Conservation (phyloP, 2,329 filamentous ascomycete species). For the Amesomyces nigricolor region DNA sequence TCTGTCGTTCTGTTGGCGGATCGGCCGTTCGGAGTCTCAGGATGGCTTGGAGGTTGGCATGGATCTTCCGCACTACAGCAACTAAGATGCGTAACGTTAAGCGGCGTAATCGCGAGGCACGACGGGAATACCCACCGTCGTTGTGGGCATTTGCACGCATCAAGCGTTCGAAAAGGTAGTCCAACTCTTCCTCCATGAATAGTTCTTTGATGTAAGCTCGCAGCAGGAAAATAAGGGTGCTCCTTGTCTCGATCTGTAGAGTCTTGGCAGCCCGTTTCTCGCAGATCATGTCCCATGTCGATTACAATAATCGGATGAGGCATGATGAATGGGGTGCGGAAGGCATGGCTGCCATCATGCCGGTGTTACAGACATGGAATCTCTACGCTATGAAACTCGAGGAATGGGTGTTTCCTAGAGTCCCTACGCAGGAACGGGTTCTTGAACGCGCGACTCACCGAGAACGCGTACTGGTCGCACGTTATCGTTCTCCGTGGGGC, state of each 20-base stretch:
- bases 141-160: too few species aligned
- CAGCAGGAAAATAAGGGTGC: conserved; percentile 4
- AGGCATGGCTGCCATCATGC: conserved; percentile 4
- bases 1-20: neutral
- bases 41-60: too few species aligned
- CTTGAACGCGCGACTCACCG: neutral
- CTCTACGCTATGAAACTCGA: too few species aligned
- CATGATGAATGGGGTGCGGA: conserved; percentile 7
- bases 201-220: conserved; percentile 12
- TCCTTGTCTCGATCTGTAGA: conserved; percentile 5
- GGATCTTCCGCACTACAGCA: too few species aligned
- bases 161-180: conserved; percentile 7
- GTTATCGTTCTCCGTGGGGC: conserved; percentile 3
- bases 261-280: conserved; percentile 7
- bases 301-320: too few species aligned
- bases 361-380: too few species aligned
- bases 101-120: too few species aligned
- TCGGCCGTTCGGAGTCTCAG: too few species aligned
- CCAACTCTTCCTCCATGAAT: conserved; percentile 9
- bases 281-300: too few species aligned
- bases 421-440: conserved; percentile 1
- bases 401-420: too few species aligned
- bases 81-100: too few species aligned
- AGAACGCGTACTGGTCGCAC: conserved; percentile 2
- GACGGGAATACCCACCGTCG: too few species aligned